phyloP scores from a whole-genome alignment of 495 filamentous ascomycete genomes.

The Neurospora pannonica region DNA sequence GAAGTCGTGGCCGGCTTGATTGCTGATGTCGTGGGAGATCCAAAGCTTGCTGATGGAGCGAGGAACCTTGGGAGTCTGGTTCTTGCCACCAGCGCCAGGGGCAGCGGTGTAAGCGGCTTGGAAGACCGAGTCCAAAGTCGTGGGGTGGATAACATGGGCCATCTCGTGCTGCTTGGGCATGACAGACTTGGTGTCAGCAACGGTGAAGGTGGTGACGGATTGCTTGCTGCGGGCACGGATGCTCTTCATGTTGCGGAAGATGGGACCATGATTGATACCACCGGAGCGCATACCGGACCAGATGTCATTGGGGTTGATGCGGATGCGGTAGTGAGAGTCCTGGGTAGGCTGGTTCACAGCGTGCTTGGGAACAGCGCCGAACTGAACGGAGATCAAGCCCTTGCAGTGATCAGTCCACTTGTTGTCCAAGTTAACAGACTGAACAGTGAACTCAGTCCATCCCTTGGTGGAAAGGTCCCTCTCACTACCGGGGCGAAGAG shows the following conservation, averaged over 20 bases:
- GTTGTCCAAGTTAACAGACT: constrained; percentile 38
- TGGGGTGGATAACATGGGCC: constrained; percentile 39
- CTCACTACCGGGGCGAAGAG: constrained; percentile 30
- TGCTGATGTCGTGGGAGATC: constrained; percentile 13
- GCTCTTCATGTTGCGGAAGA: constrained; percentile 26
- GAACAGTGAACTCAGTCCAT: constrained; percentile 27
- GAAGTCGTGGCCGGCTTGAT: constrained; percentile 8
- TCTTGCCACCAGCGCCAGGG: constrained; percentile 8
- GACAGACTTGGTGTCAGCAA: constrained; percentile 27
- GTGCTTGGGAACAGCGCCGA: constrained; percentile 1
- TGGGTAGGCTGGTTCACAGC: background rate
- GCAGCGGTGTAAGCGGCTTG: constrained; percentile 23
- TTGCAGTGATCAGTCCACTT: constrained; percentile 26
- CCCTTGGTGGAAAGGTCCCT: constrained; percentile 27
- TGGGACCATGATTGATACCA: constrained; percentile 29
- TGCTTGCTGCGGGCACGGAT: constrained; percentile 16
- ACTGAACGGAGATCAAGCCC: constrained; percentile 21
- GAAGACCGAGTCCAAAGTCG: constrained; percentile 33
- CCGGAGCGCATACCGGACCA: constrained; percentile 20
- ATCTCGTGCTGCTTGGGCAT: constrained; percentile 37
- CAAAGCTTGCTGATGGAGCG: constrained; percentile 16
- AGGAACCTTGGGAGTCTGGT: constrained; percentile 13
- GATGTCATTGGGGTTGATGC: constrained; percentile 14
- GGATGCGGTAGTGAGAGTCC: constrained; percentile 13
- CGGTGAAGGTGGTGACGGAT: constrained; percentile 15